These are phyloP conservation scores for Rheum nobile DNA, from an alignment of 148 eudicot genomes.

Conservation along the genomic window DNA sequence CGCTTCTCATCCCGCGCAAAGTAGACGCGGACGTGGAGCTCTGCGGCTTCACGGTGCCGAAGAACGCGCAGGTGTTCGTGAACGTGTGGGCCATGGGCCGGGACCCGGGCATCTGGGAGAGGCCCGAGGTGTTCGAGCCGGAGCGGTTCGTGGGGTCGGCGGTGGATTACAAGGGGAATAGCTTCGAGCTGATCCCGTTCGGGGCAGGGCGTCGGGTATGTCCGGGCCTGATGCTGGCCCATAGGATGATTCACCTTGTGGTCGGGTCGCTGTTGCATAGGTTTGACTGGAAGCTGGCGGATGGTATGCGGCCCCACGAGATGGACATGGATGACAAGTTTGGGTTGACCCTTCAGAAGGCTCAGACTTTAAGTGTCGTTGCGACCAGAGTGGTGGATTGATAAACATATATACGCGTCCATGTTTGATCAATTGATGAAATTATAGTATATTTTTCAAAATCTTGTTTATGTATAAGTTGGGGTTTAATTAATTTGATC, in stretches of 20 bases:
- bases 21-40: conserved; percentile 13
- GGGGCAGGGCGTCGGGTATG: conserved; percentile 20
- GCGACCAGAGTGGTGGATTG: conserved; percentile 12
- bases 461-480: too few species aligned
- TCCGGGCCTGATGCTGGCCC: conserved; percentile 31
- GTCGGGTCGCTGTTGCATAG: conserved; percentile 21
- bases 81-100: conserved; percentile 41
- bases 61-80: conserved; percentile 28
- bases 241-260: conserved; percentile 23
- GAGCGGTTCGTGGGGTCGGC: conserved; percentile 26
- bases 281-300: conserved; percentile 30
- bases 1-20: conserved; percentile 28
- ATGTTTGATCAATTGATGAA: too few species aligned
- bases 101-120: conserved; percentile 20
- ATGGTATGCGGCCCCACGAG: conserved; percentile 13
- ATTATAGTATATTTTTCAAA: too few species aligned
- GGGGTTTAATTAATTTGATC: too few species aligned
- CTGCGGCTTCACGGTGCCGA: conserved; percentile 18
- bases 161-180: conserved; percentile 21
- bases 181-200: conserved; percentile 9
- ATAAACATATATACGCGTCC: too few species aligned
- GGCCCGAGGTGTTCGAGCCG: conserved; percentile 22
- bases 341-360: conserved; percentile 21
- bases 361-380: conserved; percentile 12
- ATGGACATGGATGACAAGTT: conserved; percentile 29